A percentile compares a stretch with the other conserved stretches of the same genome.
Evolutionary conservation across 2,329 filamentous ascomycete genomes (phyloP).

Genomic region (Aspergillus udagawae): DNA sequence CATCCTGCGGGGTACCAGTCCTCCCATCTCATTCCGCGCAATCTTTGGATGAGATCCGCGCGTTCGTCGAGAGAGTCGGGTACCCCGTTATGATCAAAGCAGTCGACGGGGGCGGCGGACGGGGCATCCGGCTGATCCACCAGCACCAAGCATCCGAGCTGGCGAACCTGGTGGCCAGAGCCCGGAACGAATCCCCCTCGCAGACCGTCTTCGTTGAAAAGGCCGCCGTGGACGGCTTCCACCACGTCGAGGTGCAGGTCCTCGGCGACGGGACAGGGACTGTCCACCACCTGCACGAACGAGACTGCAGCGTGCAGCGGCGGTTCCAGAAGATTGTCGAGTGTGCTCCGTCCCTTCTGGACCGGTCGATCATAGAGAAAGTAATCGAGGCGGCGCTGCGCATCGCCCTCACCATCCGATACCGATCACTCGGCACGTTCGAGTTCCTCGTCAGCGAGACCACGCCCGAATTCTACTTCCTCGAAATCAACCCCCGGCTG

Average conservation of each 20-base stretch:
- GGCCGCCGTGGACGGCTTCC: constrained; percentile 59
- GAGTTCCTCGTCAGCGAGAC: constrained; percentile 58
- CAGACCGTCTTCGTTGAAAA: constrained; percentile 57
- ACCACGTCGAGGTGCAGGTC: constrained; percentile 60
- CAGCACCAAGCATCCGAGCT: constrained; percentile 39
- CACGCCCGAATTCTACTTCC: constrained; percentile 52
- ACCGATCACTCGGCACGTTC: constrained; percentile 60
- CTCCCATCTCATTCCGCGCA: constrained; percentile 43
- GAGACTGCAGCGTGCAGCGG: constrained; percentile 59
- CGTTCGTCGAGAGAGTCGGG: constrained; percentile 57
- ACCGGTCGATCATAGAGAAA: constrained; percentile 45
- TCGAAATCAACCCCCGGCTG: constrained; percentile 58
- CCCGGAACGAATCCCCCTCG: constrained; percentile 57
- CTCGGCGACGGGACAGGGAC: constrained; percentile 51
- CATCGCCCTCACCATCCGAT: constrained; percentile 43
- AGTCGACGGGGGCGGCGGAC: constrained; percentile 60
- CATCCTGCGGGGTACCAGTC: constrained; percentile 50
- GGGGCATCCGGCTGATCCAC: constrained; percentile 55
- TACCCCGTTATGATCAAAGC: constrained; percentile 61
- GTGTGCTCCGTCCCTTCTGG: constrained; percentile 51
- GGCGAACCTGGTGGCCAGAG: constrained; percentile 45
- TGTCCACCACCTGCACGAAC: constrained; percentile 56
- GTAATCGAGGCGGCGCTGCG: constrained; percentile 53
- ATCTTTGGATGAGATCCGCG: constrained; percentile 38
- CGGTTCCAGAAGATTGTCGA: constrained; percentile 61